These are phyloP conservation scores for Chrysochromulina tobinii DNA, from an alignment of 78 protist species.

Conservation along the genomic window DNA sequence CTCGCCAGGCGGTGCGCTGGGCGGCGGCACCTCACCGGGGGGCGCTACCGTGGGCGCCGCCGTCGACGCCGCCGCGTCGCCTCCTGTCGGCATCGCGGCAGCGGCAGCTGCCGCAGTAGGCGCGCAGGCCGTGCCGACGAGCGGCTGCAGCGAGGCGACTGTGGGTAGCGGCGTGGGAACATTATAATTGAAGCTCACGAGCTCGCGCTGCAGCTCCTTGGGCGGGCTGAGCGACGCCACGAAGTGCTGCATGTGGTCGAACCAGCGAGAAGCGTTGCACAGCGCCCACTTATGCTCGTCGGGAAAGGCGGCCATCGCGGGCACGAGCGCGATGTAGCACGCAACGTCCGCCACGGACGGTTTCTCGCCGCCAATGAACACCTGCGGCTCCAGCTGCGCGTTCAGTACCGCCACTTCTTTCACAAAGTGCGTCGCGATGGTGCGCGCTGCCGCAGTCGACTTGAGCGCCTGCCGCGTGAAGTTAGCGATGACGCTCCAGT, in stretches of 20 bases:
- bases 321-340: not conserved
- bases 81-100: not conserved
- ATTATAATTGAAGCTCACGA: not conserved
- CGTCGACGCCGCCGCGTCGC: not conserved
- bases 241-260: not conserved
- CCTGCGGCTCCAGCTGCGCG: not conserved
- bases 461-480: not conserved
- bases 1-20: not conserved
- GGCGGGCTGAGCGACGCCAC: not conserved
- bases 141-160: not conserved
- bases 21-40: not conserved
- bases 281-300: not conserved
- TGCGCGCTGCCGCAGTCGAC: not conserved
- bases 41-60: not conserved
- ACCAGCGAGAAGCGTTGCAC: conserved; percentile 2
- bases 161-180: not conserved
- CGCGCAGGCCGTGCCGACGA: not conserved
- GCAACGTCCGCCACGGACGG: not conserved
- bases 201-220: not conserved
- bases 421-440: not conserved
- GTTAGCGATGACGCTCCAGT: not conserved
- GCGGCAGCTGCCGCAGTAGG: not conserved
- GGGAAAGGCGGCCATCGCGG: not conserved
- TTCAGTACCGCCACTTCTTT: not conserved
- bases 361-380: not conserved